A percentile compares a stretch with the other conserved stretches of the same genome.
phyloP scores from a whole-genome alignment of 2,329 filamentous ascomycete genomes.

The Biscogniauxia mediterranea region DNA sequence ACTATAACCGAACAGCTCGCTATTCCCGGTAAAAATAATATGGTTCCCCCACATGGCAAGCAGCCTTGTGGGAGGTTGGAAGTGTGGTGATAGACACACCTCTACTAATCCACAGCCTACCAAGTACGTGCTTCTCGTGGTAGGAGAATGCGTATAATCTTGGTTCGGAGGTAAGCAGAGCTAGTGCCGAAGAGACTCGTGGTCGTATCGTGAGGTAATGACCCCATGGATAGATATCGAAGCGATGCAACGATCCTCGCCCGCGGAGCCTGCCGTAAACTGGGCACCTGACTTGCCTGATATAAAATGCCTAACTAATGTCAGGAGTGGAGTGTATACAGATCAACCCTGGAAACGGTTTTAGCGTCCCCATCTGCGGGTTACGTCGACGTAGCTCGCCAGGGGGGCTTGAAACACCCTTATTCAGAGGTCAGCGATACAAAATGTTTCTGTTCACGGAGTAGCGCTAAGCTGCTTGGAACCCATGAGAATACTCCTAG shows the following conservation, averaged over 20 bases:
- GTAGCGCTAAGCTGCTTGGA: not conserved
- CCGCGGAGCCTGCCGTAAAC: not conserved
- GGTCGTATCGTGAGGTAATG: not conserved
- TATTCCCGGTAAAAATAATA: not conserved
- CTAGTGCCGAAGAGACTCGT: not conserved
- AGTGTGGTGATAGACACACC: not conserved
- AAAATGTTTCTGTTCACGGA: not conserved
- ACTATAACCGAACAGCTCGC: not conserved
- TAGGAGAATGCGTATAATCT: not conserved
- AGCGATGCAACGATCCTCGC: not conserved
- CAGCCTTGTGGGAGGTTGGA: not conserved
- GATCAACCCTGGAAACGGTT: not conserved
- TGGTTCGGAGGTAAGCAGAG: not conserved
- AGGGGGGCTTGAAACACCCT: not conserved
- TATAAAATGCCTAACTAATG: not conserved
- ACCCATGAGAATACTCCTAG: not conserved
- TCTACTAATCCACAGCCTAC: not conserved
- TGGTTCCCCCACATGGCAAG: not conserved
- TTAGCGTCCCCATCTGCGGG: not conserved
- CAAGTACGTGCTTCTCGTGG: not conserved
- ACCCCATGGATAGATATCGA: not conserved
- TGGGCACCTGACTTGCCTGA: not conserved
- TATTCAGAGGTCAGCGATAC: not conserved
- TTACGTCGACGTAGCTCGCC: not conserved
- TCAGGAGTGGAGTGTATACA: not conserved